These are phyloP conservation scores for Echium plantagineum DNA, from an alignment of 257 asterid species.

Conservation along the genomic window DNA sequence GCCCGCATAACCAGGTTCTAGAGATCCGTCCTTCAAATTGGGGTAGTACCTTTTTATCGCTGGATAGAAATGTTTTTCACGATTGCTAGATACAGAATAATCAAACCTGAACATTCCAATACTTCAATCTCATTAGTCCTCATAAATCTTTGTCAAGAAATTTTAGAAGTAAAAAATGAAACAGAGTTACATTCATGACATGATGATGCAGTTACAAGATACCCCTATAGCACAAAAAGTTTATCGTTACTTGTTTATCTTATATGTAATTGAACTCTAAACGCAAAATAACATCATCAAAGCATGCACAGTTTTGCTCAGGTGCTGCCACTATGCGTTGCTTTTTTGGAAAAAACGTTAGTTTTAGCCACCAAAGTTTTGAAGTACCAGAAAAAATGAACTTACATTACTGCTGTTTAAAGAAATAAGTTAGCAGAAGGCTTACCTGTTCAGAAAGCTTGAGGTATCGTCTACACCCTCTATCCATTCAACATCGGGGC, in stretches of 20 bases:
- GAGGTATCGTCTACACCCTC: conserved; percentile 55
- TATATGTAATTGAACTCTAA: no score
- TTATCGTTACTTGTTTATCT: no score
- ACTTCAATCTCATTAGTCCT: not conserved
- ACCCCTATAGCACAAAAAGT: no score
- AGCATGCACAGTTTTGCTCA: no score
- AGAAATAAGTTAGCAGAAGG: conserved; percentile 1
- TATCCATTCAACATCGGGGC: conserved; percentile 93
- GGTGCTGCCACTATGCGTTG: no score
- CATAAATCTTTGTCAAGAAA: not conserved
- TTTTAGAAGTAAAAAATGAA: not conserved
- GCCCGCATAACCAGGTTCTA: conserved; percentile 82
- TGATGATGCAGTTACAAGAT: no score
- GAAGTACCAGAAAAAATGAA: no score
- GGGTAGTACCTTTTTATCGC: conserved; percentile 73
- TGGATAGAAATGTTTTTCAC: conserved; percentile 56
- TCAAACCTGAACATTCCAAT: conserved; percentile 39
- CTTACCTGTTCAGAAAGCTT: conserved; percentile 67
- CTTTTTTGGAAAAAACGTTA: no score
- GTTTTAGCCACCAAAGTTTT: no score
- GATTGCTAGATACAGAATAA: conserved; percentile 51
- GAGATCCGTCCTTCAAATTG: conserved; percentile 42
- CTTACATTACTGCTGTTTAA: no score
- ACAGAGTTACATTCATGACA: no score
- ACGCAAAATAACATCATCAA: no score